A percentile compares a stretch with the other conserved stretches of the same genome.
Conservation (phyloP, 2,329 filamentous ascomycete genomes). For the Thelonectria blattea region DNA sequence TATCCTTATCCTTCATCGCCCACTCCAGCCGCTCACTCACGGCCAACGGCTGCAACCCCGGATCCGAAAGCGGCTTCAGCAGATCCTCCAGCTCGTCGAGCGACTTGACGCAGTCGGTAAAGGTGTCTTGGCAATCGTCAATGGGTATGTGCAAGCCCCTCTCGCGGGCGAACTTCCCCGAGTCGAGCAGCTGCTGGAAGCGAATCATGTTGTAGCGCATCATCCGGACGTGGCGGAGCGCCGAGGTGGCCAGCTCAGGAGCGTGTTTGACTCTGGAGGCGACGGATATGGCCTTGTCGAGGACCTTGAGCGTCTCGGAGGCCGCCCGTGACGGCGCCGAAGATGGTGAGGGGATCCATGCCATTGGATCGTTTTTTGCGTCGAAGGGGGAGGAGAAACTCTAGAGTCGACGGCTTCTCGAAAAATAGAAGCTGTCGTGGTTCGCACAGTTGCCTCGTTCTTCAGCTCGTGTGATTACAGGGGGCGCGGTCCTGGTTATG, state of each 20-base stretch:
- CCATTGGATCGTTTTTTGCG: not conserved
- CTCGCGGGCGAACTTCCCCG: not conserved
- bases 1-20: slow-evolving; percentile 6
- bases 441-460: not conserved
- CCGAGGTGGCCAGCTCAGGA: slow-evolving; percentile 1
- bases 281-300: slow-evolving; percentile 1
- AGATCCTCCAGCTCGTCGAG: not conserved
- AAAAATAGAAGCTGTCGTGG: not conserved
- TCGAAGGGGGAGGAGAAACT: not conserved
- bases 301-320: slow-evolving; percentile 7
- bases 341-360: slow-evolving; percentile 11
- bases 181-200: slow-evolving; percentile 5
- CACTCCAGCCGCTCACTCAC: slow-evolving; percentile 5
- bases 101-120: slow-evolving; percentile 5
- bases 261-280: slow-evolving; percentile 7
- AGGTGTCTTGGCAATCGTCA: slow-evolving; percentile 2
- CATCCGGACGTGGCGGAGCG: slow-evolving; percentile 5
- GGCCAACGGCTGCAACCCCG: not conserved
- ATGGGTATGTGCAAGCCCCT: slow-evolving; percentile 1
- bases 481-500: not conserved
- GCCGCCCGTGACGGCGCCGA: slow-evolving; percentile 10
- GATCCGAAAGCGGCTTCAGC: not conserved
- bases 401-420: not conserved
- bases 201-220: slow-evolving; percentile 7
- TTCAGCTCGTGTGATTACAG: not conserved